These are phyloP conservation scores for Cronartium ribicola DNA, from an alignment of 1,284 basidiomycete genomes.

Conservation along the genomic window DNA sequence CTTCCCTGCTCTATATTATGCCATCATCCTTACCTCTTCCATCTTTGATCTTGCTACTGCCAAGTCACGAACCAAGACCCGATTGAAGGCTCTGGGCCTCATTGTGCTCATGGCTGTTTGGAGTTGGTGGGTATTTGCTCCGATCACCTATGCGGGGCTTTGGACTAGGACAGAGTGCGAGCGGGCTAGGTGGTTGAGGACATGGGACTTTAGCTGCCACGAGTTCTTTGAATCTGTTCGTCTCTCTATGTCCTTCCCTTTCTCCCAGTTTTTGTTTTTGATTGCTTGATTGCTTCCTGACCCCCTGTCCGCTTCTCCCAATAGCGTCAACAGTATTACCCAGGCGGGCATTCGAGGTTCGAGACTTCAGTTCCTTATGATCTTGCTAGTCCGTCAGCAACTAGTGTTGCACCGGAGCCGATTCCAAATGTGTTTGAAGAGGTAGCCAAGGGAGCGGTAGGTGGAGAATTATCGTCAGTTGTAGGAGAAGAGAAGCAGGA, in stretches of 20 bases:
- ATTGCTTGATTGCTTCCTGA: background rate
- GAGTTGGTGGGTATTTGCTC: conserved; percentile 74
- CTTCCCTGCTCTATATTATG: conserved; percentile 90
- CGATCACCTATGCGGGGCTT: conserved; percentile 73
- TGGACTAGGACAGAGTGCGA: conserved; percentile 82
- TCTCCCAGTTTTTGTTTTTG: background rate
- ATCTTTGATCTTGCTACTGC: conserved; percentile 83
- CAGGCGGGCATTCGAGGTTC: no score
- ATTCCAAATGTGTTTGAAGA: conserved; percentile 21
- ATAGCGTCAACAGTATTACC: no score
- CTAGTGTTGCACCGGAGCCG: background rate
- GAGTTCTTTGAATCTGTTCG: conserved; percentile 48
- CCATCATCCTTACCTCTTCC: conserved; percentile 71
- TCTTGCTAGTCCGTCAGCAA: background rate
- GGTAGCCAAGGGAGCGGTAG: background rate
- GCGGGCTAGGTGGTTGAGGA: conserved; percentile 75
- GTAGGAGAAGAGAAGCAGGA: no score
- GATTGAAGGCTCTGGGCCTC: conserved; percentile 72
- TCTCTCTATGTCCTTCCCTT: background rate
- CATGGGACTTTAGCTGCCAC: conserved; percentile 93
- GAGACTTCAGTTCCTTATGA: no score
- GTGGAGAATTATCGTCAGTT: no score
- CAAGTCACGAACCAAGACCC: conserved; percentile 66
- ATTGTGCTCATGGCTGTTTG: conserved; percentile 69
- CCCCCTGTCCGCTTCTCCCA: no score